Percentiles rank a stretch among this genome's conserved stretches.
These are phyloP conservation scores for Carex myosuroides DNA, from an alignment of 176 grass and related monocot species.

Conservation along the genomic window DNA sequence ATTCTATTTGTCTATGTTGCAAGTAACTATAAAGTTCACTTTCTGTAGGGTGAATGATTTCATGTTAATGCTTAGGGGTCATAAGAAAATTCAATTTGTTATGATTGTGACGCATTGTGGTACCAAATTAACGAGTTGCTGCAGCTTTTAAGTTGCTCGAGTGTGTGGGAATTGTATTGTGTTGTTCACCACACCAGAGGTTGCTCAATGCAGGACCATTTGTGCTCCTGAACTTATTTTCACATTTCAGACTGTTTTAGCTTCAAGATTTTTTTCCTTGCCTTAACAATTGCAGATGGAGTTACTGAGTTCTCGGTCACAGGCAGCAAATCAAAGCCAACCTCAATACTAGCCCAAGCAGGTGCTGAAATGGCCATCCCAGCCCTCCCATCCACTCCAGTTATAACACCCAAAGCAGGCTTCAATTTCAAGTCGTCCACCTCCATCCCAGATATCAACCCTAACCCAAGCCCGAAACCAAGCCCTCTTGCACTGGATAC, in stretches of 20 bases:
- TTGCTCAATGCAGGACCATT: not conserved
- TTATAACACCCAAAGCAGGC: conserved; percentile 38
- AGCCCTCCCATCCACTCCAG: conserved; percentile 35
- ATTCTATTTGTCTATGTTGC: not conserved
- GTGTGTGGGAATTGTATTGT: not conserved
- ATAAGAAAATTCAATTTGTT: not conserved
- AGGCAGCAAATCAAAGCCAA: conserved; percentile 52
- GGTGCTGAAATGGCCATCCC: conserved; percentile 41
- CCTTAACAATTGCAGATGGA: conserved; percentile 55
- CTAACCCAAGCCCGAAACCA: conserved; percentile 60
- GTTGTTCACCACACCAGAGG: not conserved
- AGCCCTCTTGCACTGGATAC: conserved; percentile 36
- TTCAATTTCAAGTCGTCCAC: conserved; percentile 65
- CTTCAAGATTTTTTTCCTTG: not conserved
- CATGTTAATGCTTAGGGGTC: not conserved
- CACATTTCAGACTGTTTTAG: not conserved
- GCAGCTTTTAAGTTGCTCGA: not conserved
- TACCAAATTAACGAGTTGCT: not conserved
- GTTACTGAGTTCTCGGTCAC: conserved; percentile 97
- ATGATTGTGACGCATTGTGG: not conserved
- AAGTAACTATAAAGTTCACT: not conserved
- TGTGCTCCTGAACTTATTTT: not conserved
- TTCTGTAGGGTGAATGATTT: not conserved
- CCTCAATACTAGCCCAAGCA: conserved; percentile 56
- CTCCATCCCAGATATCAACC: conserved; percentile 47